Conservation (phyloP, 2,329 filamentous ascomycete genomes). For the Aspergillus floridensis region DNA sequence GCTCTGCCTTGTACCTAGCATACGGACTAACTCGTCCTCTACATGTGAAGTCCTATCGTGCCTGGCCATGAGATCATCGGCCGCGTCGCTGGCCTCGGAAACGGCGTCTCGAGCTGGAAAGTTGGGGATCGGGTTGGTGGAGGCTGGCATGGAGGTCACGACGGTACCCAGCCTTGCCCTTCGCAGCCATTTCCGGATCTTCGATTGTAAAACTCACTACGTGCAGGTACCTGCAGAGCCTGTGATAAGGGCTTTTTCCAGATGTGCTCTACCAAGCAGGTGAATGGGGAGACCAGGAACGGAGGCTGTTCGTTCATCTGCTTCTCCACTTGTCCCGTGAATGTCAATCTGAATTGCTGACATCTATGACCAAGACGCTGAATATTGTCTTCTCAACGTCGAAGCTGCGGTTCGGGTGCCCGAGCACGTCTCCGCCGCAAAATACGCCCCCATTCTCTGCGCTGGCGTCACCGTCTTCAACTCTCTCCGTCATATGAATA, state of each 20-base stretch:
- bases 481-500: conserved; percentile 48
- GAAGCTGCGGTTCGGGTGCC: conserved; percentile 49
- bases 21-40: background rate
- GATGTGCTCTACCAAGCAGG: conserved; percentile 60
- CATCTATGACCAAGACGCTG: conserved; percentile 27
- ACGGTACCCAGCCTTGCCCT: conserved; percentile 17
- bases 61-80: conserved; percentile 73
- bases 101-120: conserved; percentile 53
- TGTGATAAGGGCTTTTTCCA: conserved; percentile 66
- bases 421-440: conserved; percentile 46
- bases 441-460: conserved; percentile 48
- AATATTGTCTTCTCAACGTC: conserved; percentile 39
- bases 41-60: conserved; percentile 50
- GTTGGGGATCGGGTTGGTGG: conserved; percentile 67
- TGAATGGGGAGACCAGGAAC: conserved; percentile 66
- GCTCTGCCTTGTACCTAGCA: background rate
- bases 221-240: conserved; percentile 56
- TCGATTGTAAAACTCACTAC: background rate
- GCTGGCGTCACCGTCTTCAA: conserved; percentile 53
- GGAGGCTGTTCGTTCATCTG: conserved; percentile 58
- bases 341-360: background rate
- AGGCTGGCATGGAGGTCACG: conserved; percentile 63
- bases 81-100: conserved; percentile 60
- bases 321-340: background rate
- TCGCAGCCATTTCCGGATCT: background rate